phyloP scores from a whole-genome alignment of 2,329 filamentous ascomycete species.

The Ascocoryne sarcoides region DNA sequence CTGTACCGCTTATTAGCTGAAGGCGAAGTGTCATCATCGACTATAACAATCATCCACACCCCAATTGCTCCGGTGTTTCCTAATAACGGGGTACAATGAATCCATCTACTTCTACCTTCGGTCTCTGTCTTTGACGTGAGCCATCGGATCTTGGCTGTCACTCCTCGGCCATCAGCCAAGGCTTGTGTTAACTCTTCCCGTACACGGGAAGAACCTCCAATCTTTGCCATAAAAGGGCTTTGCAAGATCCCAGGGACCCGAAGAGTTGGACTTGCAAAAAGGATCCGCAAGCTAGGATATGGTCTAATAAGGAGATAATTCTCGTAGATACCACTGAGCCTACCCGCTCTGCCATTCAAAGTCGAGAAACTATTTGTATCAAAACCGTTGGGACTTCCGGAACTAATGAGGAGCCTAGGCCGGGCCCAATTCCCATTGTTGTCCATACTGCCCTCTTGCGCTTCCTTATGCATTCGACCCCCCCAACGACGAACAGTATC shows the following conservation, averaged over 20 bases:
- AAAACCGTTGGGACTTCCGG: constrained; percentile 21
- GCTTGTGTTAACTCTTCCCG: constrained; percentile 46
- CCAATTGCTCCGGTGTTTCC: constrained; percentile 60
- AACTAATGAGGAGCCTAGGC: constrained; percentile 34
- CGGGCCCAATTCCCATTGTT: constrained; percentile 31
- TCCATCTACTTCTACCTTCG: constrained; percentile 58
- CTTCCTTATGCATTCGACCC: constrained; percentile 49
- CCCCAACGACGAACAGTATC: constrained; percentile 54
- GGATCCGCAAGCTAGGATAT: constrained; percentile 54
- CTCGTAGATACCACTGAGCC: constrained; percentile 38
- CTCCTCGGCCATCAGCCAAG: constrained; percentile 57
- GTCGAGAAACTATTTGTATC: constrained; percentile 2
- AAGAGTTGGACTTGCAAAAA: constrained; percentile 61
- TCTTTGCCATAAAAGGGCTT: constrained; percentile 45
- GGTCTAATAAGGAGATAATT: constrained; percentile 58
- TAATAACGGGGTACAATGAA: constrained; percentile 66
- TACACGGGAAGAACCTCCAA: constrained; percentile 41
- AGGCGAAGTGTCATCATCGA: constrained; percentile 47
- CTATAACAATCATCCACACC: constrained; percentile 70
- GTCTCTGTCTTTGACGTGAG: constrained; percentile 40
- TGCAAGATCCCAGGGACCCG: constrained; percentile 60
- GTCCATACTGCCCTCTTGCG: constrained; percentile 38
- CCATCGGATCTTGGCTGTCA: constrained; percentile 70
- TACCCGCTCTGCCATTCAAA: constrained; percentile 14
- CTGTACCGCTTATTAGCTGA: constrained; percentile 15